Base-by-base conservation (phyloP, 495 filamentous ascomycete species). In the Aspergillus sclerotioniger region DNA sequence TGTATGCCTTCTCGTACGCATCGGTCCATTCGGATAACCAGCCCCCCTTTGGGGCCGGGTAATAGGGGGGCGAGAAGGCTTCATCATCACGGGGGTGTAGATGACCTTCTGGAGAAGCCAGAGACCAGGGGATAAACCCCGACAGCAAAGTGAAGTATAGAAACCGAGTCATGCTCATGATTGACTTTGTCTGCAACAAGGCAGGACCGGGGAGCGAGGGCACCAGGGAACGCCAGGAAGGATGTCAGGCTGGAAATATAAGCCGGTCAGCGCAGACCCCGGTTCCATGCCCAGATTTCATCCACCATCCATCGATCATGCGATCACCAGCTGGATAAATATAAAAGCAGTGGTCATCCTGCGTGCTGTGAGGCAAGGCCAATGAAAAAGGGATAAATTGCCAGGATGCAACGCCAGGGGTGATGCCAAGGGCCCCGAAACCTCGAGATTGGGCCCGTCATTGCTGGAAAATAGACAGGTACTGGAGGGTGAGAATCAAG, bases 11-110 rank as follows among this genome's bases (percentile, higher is more conserved):
- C 20, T 70, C 76, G 63, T 96, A 96, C 28, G 93, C 92, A 13
- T 84, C 84, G 33, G 81, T 76, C 93, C 93, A 97, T 51, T 84
- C 85, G 51, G 81, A 80, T 0, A 74, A 45, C 68, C 80, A 79
- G 5, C 89, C 87, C n/a, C 86, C 83, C 78, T 89, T 90, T 69
- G 93, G 91, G 12, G 90, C 87, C 16, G 92, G 92, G 72, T 96
- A 98, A 63, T 82, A 85, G 6, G 91, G 90, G 20, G 85, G 84
- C 6, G 80, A 80, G 29, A 53, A 62, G 13, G 59, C 32, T 21
- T 56, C 62, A 48, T 59, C 44, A 12, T 50, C 45, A 17, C 59
- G 28, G 53, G 48, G 19, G 50, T 9, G 33, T 13, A 20, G 16
- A 55, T 28, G 7, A n/a, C 21, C 19, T 37, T 19, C n/a, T 28